These are phyloP conservation scores for Aristolochia contorta DNA, from an alignment of 164 flowering plant species.

Conservation along the genomic window DNA sequence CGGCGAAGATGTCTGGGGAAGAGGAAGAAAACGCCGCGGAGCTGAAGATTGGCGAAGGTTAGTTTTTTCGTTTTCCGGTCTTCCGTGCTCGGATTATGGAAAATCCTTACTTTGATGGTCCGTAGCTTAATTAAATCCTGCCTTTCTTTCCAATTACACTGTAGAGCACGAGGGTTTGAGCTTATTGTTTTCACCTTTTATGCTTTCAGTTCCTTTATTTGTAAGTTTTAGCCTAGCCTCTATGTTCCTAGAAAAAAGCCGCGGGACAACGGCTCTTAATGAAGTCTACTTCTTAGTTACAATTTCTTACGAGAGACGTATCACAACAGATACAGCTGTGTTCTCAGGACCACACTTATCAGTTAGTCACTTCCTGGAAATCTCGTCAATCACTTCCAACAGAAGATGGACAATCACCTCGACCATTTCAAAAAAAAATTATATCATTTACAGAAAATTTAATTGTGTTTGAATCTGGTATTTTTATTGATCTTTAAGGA, in stretches of 20 bases:
- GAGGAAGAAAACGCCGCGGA: constrained; percentile 99
- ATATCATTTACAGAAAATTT: not conserved
- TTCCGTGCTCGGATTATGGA: not conserved
- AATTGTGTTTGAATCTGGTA: not conserved
- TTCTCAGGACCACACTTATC: too few species aligned
- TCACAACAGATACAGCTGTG: too few species aligned
- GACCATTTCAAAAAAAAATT: too few species aligned
- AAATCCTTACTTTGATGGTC: not conserved
- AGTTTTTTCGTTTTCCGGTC: not conserved
- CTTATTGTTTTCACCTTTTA: not conserved
- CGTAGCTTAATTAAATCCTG: not conserved
- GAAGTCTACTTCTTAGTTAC: too few species aligned
- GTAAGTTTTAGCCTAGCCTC: not conserved
- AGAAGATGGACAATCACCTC: too few species aligned
- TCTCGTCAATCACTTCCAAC: too few species aligned
- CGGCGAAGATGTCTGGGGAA: constrained; percentile 65
- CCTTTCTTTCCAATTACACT: not conserved
- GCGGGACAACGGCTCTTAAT: too few species aligned
- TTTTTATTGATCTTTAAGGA: not conserved
- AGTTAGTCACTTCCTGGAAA: too few species aligned
- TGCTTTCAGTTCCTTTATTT: not conserved
- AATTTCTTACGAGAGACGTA: too few species aligned
- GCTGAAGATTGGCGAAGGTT: constrained; percentile 93
- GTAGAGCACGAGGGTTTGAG: not conserved
- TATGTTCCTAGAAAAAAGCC: too few species aligned